Conservation (phyloP, 139 green algal genomes). For the Tetratostichococcus sp. region DNA sequence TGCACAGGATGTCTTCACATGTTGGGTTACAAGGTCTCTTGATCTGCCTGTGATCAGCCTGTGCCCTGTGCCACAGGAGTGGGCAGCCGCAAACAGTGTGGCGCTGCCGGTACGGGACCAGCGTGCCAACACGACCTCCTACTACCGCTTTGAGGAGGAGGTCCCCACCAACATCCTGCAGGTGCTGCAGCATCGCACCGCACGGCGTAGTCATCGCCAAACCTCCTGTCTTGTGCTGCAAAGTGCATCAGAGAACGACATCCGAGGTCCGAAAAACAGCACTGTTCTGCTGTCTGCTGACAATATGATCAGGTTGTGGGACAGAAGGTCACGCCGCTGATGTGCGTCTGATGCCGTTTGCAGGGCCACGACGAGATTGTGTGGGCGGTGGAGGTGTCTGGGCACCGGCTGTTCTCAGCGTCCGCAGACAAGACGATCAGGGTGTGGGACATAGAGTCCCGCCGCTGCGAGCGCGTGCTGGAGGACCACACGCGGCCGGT, state of each 20-base stretch:
- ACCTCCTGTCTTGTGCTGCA: background rate
- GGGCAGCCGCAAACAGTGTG: conserved; percentile 60
- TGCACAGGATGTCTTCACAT: too few species aligned
- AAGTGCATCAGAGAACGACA: too few species aligned
- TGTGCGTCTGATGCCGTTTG: too few species aligned
- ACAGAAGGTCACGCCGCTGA: too few species aligned
- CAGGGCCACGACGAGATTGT: conserved; percentile 95
- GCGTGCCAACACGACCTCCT: conserved; percentile 11
- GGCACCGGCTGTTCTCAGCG: conserved; percentile 70
- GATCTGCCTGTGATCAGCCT: background rate
- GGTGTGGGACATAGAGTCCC: conserved; percentile 75
- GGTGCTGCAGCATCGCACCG: too few species aligned
- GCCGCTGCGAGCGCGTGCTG: conserved; percentile 63
- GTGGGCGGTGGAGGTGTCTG: conserved; percentile 83
- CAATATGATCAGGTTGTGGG: too few species aligned
- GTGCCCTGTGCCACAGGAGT: conserved; percentile 53
- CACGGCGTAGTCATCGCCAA: too few species aligned
- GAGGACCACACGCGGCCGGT: conserved; percentile 89
- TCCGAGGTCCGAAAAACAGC: too few species aligned
- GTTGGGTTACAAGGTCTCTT: too few species aligned
- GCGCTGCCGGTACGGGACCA: conserved; percentile 35
- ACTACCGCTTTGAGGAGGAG: conserved; percentile 54
- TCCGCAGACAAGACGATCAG: conserved; percentile 90
- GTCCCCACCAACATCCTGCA: conserved; percentile 71
- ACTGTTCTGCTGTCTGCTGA: too few species aligned